Evolutionary conservation across 805 yeast species (phyloP).

Genomic region (Hemisphaericaspora nanyangensis): DNA sequence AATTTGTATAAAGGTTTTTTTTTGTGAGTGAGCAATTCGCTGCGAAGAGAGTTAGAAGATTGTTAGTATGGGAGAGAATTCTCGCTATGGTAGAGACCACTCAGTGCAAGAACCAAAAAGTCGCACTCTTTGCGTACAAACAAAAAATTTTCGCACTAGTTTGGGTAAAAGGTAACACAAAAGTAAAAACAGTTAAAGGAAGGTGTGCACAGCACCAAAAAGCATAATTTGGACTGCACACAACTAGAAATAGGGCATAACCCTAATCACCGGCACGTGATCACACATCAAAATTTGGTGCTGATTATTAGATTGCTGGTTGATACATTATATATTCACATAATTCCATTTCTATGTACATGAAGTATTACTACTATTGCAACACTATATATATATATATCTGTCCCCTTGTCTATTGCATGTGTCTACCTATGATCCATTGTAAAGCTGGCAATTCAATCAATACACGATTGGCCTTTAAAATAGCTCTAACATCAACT

Average conservation of each 20-base stretch:
- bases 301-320: background rate
- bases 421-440: constrained; percentile 43
- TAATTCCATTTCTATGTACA: background rate
- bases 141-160: too few relatives aligned
- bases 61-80: too few relatives aligned
- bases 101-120: too few relatives aligned
- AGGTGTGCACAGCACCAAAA: background rate
- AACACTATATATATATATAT: constrained; percentile 4
- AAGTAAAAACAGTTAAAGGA: too few relatives aligned
- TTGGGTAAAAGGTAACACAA: too few relatives aligned
- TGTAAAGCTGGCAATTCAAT: constrained; percentile 72
- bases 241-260: constrained; percentile 1
- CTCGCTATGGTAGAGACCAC: too few relatives aligned
- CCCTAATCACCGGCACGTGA: constrained; percentile 8
- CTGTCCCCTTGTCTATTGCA: constrained; percentile 1
- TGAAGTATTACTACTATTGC: background rate
- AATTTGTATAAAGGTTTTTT: background rate
- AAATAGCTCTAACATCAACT: constrained; percentile 76
- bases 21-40: background rate
- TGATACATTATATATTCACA: background rate
- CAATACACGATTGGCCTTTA: constrained; percentile 72
- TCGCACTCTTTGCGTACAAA: too few relatives aligned
- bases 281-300: background rate
- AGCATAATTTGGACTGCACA: constrained; percentile 2
- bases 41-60: too few relatives aligned